Conservation (phyloP, 2,329 filamentous ascomycete species). For the Colletotrichum lentis region DNA sequence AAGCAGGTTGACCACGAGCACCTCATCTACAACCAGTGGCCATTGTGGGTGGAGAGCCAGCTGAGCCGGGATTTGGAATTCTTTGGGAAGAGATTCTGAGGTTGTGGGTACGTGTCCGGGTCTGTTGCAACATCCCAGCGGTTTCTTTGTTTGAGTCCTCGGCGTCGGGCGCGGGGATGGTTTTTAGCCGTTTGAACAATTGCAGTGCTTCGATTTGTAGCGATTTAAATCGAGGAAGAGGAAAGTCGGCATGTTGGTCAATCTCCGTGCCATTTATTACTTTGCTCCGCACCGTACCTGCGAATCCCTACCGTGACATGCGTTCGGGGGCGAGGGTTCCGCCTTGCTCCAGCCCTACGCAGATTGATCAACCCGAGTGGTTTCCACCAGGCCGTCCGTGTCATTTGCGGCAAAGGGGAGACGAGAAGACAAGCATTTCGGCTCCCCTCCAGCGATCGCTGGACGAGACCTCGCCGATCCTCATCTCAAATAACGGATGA, state of each 20-base stretch:
- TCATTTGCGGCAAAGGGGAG: slow-evolving; percentile 3
- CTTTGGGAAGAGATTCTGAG: slow-evolving; percentile 51
- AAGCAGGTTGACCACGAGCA: slow-evolving; percentile 55
- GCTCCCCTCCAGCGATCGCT: not conserved
- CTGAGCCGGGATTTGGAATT: slow-evolving; percentile 55
- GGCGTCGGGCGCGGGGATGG: not conserved
- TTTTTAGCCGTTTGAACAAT: no score
- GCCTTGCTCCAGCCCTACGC: not conserved
- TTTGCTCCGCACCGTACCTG: not conserved
- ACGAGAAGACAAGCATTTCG: not conserved
- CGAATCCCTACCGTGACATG: not conserved
- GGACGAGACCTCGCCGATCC: slow-evolving; percentile 3
- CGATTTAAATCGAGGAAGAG: no score
- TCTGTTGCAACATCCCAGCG: not conserved
- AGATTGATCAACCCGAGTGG: not conserved
- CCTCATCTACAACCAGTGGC: slow-evolving; percentile 60
- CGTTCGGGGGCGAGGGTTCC: not conserved
- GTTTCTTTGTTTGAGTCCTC: no score
- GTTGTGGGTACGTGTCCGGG: no score
- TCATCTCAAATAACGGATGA: not conserved
- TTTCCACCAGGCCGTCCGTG: not conserved
- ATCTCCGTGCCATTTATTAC: not conserved
- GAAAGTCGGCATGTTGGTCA: not conserved
- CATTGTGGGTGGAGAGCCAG: slow-evolving; percentile 62
- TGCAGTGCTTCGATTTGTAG: not conserved